phyloP scores from a whole-genome alignment of 176 grass and related monocot genomes.

The Leersia perrieri region DNA sequence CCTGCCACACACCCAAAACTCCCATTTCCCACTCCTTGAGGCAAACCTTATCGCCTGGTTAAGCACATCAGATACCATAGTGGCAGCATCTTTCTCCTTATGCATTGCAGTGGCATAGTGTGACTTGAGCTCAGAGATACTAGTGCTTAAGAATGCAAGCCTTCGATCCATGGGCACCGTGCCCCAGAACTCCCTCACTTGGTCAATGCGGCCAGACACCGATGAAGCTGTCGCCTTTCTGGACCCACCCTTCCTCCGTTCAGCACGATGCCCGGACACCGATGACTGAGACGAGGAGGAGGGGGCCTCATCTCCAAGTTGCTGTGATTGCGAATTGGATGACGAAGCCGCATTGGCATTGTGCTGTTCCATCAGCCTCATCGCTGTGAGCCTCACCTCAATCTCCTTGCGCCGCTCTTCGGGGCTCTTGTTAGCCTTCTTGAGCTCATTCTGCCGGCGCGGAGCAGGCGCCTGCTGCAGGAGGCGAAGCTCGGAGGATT shows the following conservation, averaged over 20 bases:
- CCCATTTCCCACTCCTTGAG: slow-evolving; percentile 45
- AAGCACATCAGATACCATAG: slow-evolving; percentile 28
- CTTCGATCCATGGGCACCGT: slow-evolving; percentile 41
- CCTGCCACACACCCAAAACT: slow-evolving; percentile 63
- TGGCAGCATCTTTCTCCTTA: slow-evolving; percentile 51
- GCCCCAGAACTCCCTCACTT: slow-evolving; percentile 73
- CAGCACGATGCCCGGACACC: slow-evolving; percentile 29
- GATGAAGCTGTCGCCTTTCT: slow-evolving; percentile 38
- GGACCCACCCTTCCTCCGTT: slow-evolving; percentile 56
- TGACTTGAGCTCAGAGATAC: slow-evolving; percentile 52
- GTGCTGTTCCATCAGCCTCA: slow-evolving; percentile 61
- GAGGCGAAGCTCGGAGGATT: slow-evolving; percentile 64
- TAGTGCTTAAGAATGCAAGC: slow-evolving; percentile 53
- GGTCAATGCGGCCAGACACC: slow-evolving; percentile 47
- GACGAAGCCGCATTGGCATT: background rate
- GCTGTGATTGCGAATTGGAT: background rate
- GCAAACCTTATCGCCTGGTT: slow-evolving; percentile 54
- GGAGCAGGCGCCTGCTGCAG: slow-evolving; percentile 41
- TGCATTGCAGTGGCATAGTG: slow-evolving; percentile 38
- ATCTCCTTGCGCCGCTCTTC: slow-evolving; percentile 96
- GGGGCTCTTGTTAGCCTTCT: slow-evolving; percentile 80
- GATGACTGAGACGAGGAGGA: slow-evolving; percentile 49
- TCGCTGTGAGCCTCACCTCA: slow-evolving; percentile 71
- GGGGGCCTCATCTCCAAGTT: slow-evolving; percentile 54
- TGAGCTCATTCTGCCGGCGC: slow-evolving; percentile 81